Evolutionary conservation across 176 grass and related monocot genomes (phyloP).

Genomic region (Oryza glaberrima): DNA sequence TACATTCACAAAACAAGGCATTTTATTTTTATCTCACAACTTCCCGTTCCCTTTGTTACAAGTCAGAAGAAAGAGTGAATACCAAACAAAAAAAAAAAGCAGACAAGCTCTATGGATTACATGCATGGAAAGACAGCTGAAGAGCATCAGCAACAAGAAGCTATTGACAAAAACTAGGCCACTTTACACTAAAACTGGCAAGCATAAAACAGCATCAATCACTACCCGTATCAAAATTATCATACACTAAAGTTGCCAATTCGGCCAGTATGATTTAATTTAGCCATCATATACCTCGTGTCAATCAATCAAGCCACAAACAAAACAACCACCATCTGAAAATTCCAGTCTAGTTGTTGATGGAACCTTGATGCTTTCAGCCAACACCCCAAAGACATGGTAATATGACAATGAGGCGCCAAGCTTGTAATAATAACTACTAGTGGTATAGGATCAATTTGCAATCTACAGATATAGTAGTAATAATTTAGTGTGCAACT

Average conservation of each 20-base stretch:
- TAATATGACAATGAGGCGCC: background rate
- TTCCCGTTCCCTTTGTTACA: background rate
- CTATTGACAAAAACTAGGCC: slow-evolving; percentile 1
- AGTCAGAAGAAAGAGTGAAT: background rate
- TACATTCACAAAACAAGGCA: background rate
- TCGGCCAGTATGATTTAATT: slow-evolving; percentile 4
- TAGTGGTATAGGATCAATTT: slow-evolving; percentile 17
- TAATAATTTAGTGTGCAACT: slow-evolving; percentile 18
- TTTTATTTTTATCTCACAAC: background rate
- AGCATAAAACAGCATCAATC: slow-evolving; percentile 6
- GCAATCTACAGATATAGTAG: slow-evolving; percentile 30
- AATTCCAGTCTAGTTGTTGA: background rate
- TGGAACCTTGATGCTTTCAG: background rate
- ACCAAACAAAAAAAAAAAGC: background rate
- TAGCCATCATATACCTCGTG: slow-evolving; percentile 29
- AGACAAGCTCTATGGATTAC: background rate
- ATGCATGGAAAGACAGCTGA: background rate
- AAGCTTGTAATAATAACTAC: background rate
- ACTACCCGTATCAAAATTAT: background rate
- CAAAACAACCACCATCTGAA: slow-evolving; percentile 33
- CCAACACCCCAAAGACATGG: slow-evolving; percentile 22
- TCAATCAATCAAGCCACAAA: slow-evolving; percentile 29
- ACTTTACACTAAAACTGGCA: background rate
- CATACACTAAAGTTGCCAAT: slow-evolving; percentile 1
- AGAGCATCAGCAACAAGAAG: background rate